Evolutionary conservation across 345 rosid species (phyloP).

Genomic region (Populus davidiana): DNA sequence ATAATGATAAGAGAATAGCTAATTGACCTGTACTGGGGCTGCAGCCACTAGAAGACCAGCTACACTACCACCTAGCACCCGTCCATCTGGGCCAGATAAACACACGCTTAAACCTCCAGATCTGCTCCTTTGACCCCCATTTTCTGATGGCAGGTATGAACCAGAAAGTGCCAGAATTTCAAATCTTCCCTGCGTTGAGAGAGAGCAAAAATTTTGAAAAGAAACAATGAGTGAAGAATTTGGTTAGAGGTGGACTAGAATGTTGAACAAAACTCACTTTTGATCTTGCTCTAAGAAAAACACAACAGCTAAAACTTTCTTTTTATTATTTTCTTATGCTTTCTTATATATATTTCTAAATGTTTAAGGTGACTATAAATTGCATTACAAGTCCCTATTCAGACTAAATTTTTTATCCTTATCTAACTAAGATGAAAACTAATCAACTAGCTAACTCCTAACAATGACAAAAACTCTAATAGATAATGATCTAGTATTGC

Average conservation of each 20-base stretch:
- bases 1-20: not conserved
- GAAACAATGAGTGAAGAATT: not conserved
- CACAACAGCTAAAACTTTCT: too few relatives aligned
- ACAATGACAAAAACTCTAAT: too few relatives aligned
- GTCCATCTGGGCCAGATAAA: conserved; percentile 83
- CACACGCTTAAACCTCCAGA: conserved; percentile 74
- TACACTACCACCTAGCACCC: conserved; percentile 81
- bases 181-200: conserved; percentile 63
- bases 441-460: too few relatives aligned
- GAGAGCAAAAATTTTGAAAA: not conserved
- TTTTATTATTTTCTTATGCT: too few relatives aligned
- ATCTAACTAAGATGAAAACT: too few relatives aligned
- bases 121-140: conserved; percentile 68
- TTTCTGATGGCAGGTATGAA: conserved; percentile 71
- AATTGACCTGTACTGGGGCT: conserved; percentile 77
- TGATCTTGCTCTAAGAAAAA: too few relatives aligned
- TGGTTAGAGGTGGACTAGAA: not conserved
- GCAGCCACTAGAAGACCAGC: conserved; percentile 87
- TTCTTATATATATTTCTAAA: too few relatives aligned
- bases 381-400: too few relatives aligned
- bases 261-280: not conserved
- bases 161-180: conserved; percentile 88
- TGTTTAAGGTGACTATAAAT: too few relatives aligned
- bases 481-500: too few relatives aligned
- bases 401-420: too few relatives aligned